phyloP scores from a whole-genome alignment of 1,284 basidiomycete species.

The Fomitopsis betulina region DNA sequence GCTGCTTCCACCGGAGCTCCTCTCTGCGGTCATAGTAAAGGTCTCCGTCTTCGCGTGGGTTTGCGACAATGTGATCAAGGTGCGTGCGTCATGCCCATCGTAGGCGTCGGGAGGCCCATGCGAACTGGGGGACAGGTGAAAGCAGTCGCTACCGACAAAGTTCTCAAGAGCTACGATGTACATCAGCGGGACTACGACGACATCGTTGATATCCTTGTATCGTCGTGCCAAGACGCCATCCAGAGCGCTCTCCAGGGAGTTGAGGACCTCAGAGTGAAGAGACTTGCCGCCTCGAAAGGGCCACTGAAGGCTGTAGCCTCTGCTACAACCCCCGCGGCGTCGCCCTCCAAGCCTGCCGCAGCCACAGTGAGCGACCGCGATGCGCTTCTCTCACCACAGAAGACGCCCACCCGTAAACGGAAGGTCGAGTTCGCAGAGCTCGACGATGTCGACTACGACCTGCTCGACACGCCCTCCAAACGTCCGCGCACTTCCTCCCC shows the following conservation, averaged over 20 bases:
- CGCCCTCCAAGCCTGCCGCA: background rate
- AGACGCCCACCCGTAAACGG: conserved; percentile 25
- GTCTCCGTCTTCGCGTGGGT: conserved; percentile 23
- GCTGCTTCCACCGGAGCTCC: conserved; percentile 14
- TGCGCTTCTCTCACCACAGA: conserved; percentile 13
- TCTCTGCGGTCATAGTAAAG: conserved; percentile 16
- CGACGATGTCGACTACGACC: conserved; percentile 16
- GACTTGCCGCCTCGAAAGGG: background rate
- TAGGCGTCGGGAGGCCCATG: too few species aligned
- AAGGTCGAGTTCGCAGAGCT: conserved; percentile 23
- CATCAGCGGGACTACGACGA: conserved; percentile 16
- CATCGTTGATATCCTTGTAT: conserved; percentile 16
- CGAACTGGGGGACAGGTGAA: conserved; percentile 3
- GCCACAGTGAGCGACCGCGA: background rate
- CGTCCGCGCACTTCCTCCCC: conserved; percentile 17
- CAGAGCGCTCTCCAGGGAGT: conserved; percentile 11
- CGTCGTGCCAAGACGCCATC: conserved; percentile 13
- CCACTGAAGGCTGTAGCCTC: background rate
- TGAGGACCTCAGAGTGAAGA: conserved; percentile 3
- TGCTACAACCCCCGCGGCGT: background rate
- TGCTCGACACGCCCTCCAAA: conserved; percentile 24
- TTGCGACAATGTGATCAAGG: conserved; percentile 12
- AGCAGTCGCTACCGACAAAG: conserved; percentile 7
- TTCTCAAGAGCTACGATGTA: conserved; percentile 12
- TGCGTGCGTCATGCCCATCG: conserved; percentile 1